Conservation (phyloP, 352 stramenopile species). For the Globisporangium alternatum region DNA sequence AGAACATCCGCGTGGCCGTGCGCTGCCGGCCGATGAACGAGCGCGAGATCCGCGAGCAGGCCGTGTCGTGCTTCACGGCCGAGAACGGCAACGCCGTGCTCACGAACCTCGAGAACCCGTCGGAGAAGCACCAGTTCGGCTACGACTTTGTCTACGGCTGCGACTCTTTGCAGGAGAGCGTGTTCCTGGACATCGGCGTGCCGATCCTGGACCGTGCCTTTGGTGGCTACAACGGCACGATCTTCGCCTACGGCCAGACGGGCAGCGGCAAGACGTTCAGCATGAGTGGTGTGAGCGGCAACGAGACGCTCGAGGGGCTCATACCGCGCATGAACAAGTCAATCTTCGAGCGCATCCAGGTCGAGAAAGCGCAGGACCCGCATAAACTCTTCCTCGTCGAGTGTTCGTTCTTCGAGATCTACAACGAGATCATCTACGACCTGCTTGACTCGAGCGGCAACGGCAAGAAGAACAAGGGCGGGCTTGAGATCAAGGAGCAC, state of each 20-base stretch:
- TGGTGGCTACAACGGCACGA: constrained; percentile 88
- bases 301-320: constrained; percentile 73
- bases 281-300: constrained; percentile 74
- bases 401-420: constrained; percentile 96
- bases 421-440: constrained; percentile 96
- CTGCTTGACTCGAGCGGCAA: constrained; percentile 88
- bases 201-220: constrained; percentile 82
- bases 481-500: constrained; percentile 93
- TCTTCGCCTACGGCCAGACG: constrained; percentile 89
- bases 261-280: constrained; percentile 88
- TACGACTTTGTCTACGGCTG: constrained; percentile 89
- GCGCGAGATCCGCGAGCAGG: constrained; percentile 79
- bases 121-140: constrained; percentile 80
- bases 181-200: constrained; percentile 79
- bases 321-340: constrained; percentile 90
- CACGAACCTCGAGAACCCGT: constrained; percentile 79
- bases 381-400: constrained; percentile 89
- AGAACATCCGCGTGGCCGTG: constrained; percentile 92
- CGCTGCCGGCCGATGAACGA: constrained; percentile 90
- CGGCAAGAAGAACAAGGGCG: constrained; percentile 83
- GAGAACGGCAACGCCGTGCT: constrained; percentile 75
- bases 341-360: constrained; percentile 85
- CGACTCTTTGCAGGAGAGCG: constrained; percentile 63
- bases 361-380: constrained; percentile 54
- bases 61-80: constrained; percentile 65